Evolutionary conservation across 805 yeast genomes (phyloP), one percentile per base, ranked within the genome.

Genomic region (Debaryomyces tyrocola): DNA sequence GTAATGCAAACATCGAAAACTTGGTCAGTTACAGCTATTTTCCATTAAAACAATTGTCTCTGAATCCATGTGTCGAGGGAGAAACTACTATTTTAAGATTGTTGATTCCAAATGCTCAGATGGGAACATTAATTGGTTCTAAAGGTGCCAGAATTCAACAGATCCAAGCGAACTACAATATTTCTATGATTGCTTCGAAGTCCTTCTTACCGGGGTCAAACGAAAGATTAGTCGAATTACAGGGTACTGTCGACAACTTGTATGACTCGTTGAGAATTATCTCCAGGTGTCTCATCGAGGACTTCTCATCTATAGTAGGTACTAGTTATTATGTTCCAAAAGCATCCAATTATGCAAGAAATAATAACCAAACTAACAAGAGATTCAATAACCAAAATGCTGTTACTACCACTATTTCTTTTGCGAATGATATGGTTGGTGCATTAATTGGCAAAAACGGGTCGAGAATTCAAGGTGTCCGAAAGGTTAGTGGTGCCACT

Each of bases 371-470:
- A 10, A 36, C 18, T 6, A 35, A 40, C 37, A 24, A 36, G 9
- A 31, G 40, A 37, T 11, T 28, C 10, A 31, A 18, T 28, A 39
- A 39, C 17, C 42, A 39, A 14, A 28, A 29, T 28, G 35, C 14
- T 15, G 31, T 48, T 17, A 55, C 79, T 6, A 76, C 77, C 37
- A 65, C 75, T 2, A 69, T 82, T 15, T 71, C 79, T 24, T 85
- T 89, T 60, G 89, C 95, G 33, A 84, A 85, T 54, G 88, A 83
- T 49, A 83, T 83, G 70, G 96, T 90, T 38, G 97, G 97, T 37
- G 92, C 96, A 42, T 74, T 90, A 45, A 88, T 90, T 56, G 97
- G 97, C 49, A 85, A 85, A 55, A 83, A 84, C 53, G 96, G 96
- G 34, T 72, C 87, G 24, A 80, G 95, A 67, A 89, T 90, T 54